Percentiles rank a stretch among this genome's conserved stretches.
phyloP scores from a whole-genome alignment of 441 rosid species.

The Corymbia citriodora region DNA sequence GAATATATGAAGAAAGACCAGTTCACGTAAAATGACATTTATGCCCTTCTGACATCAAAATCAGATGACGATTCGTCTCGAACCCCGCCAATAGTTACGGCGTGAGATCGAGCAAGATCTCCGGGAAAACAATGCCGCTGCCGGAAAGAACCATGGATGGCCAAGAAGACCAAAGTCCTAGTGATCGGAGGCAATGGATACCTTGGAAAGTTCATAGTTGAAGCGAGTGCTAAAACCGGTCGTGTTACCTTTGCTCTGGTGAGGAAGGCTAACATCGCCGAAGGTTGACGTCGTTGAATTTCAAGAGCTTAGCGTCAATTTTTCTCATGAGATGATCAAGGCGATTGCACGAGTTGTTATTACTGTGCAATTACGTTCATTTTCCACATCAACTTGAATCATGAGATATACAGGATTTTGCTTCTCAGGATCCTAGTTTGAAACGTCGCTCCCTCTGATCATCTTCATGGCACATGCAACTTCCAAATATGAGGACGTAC shows the following conservation, averaged over 20 bases:
- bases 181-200: slow-evolving; percentile 37
- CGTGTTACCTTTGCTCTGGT: slow-evolving; percentile 36
- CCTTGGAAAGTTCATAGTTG: slow-evolving; percentile 35
- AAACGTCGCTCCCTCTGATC: background rate
- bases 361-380: background rate
- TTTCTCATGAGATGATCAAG: background rate
- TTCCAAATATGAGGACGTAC: background rate
- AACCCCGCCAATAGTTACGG: background rate
- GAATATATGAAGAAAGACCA: background rate
- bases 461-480: background rate
- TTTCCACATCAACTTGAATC: background rate
- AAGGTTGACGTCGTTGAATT: slow-evolving; percentile 2
- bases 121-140: background rate
- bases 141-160: background rate
- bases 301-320: slow-evolving; percentile 21
- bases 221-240: slow-evolving; percentile 37
- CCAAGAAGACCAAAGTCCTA: slow-evolving; percentile 24
- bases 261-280: background rate
- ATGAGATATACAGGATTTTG: background rate
- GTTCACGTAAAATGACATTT: background rate
- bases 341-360: background rate
- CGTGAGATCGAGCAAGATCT: background rate
- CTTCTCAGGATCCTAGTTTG: background rate
- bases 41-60: background rate
- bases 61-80: background rate